phyloP scores from a whole-genome alignment of 331 rosid species.

The Saraca asoca region DNA sequence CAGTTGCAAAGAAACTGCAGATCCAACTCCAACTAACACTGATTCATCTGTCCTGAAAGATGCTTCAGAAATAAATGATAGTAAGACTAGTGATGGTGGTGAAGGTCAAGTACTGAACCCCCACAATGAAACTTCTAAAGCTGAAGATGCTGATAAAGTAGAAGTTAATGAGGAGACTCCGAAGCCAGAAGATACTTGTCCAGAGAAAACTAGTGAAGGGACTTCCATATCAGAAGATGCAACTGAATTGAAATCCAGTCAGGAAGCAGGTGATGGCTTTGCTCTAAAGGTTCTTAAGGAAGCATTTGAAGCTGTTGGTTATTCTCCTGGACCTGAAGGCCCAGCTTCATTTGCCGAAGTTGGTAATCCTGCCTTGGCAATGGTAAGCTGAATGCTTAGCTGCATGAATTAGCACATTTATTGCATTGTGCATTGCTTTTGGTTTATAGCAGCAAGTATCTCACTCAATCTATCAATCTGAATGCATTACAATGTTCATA shows the following conservation, averaged over 20 bases:
- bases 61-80: constrained; percentile 51
- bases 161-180: constrained; percentile 48
- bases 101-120: constrained; percentile 47
- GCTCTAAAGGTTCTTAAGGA: constrained; percentile 81
- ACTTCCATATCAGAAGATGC: constrained; percentile 51
- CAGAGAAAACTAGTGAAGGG: constrained; percentile 51
- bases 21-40: constrained; percentile 54
- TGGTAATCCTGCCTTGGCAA: constrained; percentile 96
- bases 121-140: constrained; percentile 48
- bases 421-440: constrained; percentile 17
- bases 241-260: constrained; percentile 44
- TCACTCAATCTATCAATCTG: background rate
- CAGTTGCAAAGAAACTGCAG: constrained; percentile 58
- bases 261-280: constrained; percentile 53
- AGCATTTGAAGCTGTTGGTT: constrained; percentile 91
- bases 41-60: constrained; percentile 53
- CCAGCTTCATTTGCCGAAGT: constrained; percentile 83
- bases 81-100: constrained; percentile 41
- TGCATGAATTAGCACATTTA: constrained; percentile 17
- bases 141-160: constrained; percentile 53
- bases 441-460: constrained; percentile 1
- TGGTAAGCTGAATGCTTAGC: constrained; percentile 66
- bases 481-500: background rate
- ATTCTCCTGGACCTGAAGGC: constrained; percentile 59
- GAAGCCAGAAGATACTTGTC: constrained; percentile 48